phyloP scores from a whole-genome alignment of 768 basidiomycete species.

The Leccinum arenicola region DNA sequence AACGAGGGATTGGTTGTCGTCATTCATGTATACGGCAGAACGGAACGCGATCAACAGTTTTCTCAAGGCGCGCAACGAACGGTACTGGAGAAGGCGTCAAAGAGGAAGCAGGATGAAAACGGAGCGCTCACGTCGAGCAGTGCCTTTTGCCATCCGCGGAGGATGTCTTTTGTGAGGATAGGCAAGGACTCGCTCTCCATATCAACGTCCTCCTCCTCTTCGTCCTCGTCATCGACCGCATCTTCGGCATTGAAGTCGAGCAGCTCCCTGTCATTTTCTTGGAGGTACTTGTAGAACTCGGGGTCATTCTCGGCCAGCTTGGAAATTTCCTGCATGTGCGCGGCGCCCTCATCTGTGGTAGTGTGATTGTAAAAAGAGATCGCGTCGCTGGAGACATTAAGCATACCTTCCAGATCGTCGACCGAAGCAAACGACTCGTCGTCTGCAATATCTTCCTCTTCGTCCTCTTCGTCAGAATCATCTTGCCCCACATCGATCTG shows the following conservation, averaged over 20 bases:
- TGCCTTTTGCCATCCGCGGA: conserved; percentile 86
- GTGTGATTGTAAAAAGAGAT: neutral
- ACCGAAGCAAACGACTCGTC: conserved; percentile 75
- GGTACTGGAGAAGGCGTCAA: conserved; percentile 51
- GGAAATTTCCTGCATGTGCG: conserved; percentile 79
- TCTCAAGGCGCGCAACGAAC: conserved; percentile 78
- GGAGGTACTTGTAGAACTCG: conserved; percentile 98
- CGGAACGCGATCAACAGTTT: conserved; percentile 89
- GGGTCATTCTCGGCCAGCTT: conserved; percentile 94
- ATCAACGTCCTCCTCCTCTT: conserved; percentile 39
- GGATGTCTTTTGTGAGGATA: conserved; percentile 62
- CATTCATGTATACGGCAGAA: conserved; percentile 86
- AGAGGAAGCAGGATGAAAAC: neutral
- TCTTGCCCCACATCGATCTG: conserved; percentile 27
- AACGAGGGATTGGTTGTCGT: conserved; percentile 72
- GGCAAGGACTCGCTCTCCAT: conserved; percentile 45
- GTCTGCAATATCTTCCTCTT: conserved; percentile 42
- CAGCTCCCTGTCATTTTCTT: conserved; percentile 93
- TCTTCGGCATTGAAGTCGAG: conserved; percentile 66
- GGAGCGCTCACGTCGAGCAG: conserved; percentile 65
- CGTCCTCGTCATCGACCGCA: conserved; percentile 48
- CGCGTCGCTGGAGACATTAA: neutral
- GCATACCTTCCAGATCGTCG: conserved; percentile 69
- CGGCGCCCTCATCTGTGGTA: conserved; percentile 59
- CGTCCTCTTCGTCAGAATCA: conserved; percentile 35